Evolutionary conservation across 1,139 yeast genomes (phyloP), one percentile per base, ranked within the genome.

Genomic region (Nadsonia starkeyi-henricii): DNA sequence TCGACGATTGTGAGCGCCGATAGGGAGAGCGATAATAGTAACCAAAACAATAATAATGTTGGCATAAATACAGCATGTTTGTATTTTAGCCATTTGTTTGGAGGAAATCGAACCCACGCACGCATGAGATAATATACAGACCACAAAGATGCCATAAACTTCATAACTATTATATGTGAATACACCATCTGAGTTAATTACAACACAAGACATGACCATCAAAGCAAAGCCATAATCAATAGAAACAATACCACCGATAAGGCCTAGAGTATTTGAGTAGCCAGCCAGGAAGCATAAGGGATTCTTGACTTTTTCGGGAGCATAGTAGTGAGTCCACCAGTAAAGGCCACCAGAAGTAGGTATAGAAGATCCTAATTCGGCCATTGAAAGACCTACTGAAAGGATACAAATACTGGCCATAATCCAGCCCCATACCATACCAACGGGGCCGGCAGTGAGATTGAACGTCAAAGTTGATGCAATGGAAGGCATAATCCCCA

Each of bases 261-360:
- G 66, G 2, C 83, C 82, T 54, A 79, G 61, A 5, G 80, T 71
- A 60, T 78, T 78, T 26, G 79, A 68, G 55, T 75, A 71, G 2
- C 84, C 84, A 54, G 81, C 77, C 48, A 81, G 58, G 56, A 71
- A 79, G 26, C 79, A 73, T 9, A 75, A 56, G 1, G 73, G 67
- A n/a, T 66, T 64, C 58, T 70, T 64, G 50, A 63, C 56, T n/a
- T 56, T 59, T 48, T 63, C 63, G 7, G 81, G 83, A 5, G 83
- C 75, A 53, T 74, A 77, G 56, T 72, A 68, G 56, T 66, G 72
- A 1, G 81, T 74, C 78, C 77, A 75, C 53, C 68, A 73, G 58
- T 65, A 65, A 44, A 81, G 67, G 3, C 86, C 88, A 48, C 88
- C 88, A 20, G 79, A 72, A 1, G 88, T 81, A 44, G 88, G 88